These are phyloP conservation scores for Aspergillus baeticus DNA, from an alignment of 495 filamentous ascomycete genomes.

Conservation along the genomic window DNA sequence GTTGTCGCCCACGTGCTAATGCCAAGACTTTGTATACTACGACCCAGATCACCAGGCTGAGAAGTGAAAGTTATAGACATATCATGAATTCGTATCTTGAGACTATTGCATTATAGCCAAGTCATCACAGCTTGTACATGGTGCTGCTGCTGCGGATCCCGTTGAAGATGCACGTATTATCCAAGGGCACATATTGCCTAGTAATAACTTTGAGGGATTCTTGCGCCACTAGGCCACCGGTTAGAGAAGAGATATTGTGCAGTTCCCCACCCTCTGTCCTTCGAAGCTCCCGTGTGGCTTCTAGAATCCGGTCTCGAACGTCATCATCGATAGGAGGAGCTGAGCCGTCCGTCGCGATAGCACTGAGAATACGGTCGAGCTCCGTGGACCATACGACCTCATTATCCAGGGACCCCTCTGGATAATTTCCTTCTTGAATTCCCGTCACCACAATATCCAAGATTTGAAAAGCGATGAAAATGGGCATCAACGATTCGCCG, in stretches of 20 bases:
- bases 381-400: constrained; percentile 38
- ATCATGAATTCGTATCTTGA: constrained; percentile 11
- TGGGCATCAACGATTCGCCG: constrained; percentile 64
- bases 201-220: constrained; percentile 96
- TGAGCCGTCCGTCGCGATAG: constrained; percentile 49
- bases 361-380: constrained; percentile 39
- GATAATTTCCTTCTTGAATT: constrained; percentile 30
- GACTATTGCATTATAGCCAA: not conserved
- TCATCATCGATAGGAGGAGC: constrained; percentile 40
- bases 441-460: constrained; percentile 52
- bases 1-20: constrained; percentile 2
- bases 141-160: constrained; percentile 77
- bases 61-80: not conserved
- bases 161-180: constrained; percentile 92
- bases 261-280: constrained; percentile 83
- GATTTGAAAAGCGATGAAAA: constrained; percentile 74
- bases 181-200: constrained; percentile 91
- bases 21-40: constrained; percentile 2
- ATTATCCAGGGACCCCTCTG: constrained; percentile 30
- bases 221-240: constrained; percentile 90
- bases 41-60: too few relatives aligned
- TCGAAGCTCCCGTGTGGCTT: constrained; percentile 64
- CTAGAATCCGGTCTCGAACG: constrained; percentile 39
- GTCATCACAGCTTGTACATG: constrained; percentile 49
- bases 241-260: constrained; percentile 90